Base-by-base conservation (phyloP, 805 yeast genomes). In the Cyberlindnera euphorbiiphila region DNA sequence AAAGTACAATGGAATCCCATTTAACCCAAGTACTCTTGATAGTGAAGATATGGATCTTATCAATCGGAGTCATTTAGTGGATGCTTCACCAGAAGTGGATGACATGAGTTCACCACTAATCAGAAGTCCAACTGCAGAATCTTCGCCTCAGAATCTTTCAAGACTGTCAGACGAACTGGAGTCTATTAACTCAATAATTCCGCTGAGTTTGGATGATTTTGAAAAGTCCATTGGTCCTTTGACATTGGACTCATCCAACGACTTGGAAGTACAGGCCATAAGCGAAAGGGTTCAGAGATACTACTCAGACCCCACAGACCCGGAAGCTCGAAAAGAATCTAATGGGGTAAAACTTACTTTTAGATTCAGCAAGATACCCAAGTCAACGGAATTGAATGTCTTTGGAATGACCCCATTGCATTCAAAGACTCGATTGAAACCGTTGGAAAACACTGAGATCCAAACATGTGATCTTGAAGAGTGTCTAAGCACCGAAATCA, bases 121-220 rank as follows among this genome's bases (percentile, higher is more conserved):
- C 17, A 16, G 22, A 14, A 14, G 21, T 15, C 5, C 20, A 9
- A 25, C 36, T 6, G 6, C 21, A 9, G 36, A 28, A 14, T 29
- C 36, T 6, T 26, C 32, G 10, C 33, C 34, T 8, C 26, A 8
- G n/a, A 39, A 43, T 9, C 19, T 46, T 4, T 40, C 45, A 4
- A 27, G 29, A 10, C 34, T 51, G 9, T 45, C 56, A 0, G 53
- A 46, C 25, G 56, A 51, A 2, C 19, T 51, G 15, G 37, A 39
- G 14, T 6, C 12, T 16, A 20, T 20, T n/a, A 27, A 27, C 12
- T 5, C 10, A 11, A 12, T 16, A 8, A 25, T 10, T 18, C 14
- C 29, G 14, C 23, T 17, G 11, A 25, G 10, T 24, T 25, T n/a
- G 6, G 23, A 21, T 26, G 25, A 8, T 15, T 4, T 17, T 23